A percentile compares a stretch with the other conserved stretches of the same genome.
Conservation (phyloP, 352 stramenopile species). For the Phytophthora idaei region DNA sequence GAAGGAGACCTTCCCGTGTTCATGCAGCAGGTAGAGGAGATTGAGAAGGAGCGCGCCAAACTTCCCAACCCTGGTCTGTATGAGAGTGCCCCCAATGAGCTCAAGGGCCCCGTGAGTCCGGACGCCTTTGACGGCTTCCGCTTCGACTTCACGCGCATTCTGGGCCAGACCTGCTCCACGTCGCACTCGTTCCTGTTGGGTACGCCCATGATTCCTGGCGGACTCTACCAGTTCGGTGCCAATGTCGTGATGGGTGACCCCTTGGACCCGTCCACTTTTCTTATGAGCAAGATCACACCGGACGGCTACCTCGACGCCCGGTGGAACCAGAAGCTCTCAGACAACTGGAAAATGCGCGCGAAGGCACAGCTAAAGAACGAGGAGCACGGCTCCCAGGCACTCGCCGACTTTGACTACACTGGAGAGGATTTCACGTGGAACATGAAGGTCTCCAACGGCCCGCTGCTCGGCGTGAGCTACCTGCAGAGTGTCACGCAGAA, state of each 20-base stretch:
- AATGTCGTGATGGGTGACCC: constrained; percentile 80
- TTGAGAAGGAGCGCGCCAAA: constrained; percentile 73
- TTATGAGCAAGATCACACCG: constrained; percentile 88
- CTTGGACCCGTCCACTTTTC: constrained; percentile 82
- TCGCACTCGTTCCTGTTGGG: constrained; percentile 86
- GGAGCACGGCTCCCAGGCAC: constrained; percentile 77
- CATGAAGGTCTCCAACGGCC: constrained; percentile 90
- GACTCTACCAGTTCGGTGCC: constrained; percentile 87
- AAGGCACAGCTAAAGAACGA: constrained; percentile 87
- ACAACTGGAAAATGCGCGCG: constrained; percentile 83
- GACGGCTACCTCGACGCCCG: constrained; percentile 85
- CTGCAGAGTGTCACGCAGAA: constrained; percentile 87
- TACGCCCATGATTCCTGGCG: constrained; percentile 83
- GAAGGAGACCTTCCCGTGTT: constrained; percentile 68
- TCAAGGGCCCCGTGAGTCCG: constrained; percentile 78
- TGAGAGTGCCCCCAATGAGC: constrained; percentile 85
- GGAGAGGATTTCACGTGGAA: constrained; percentile 89
- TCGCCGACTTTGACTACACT: constrained; percentile 84
- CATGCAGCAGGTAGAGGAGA: constrained; percentile 84
- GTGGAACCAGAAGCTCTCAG: constrained; percentile 81
- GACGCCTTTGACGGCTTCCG: constrained; percentile 88
- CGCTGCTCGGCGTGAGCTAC: constrained; percentile 85
- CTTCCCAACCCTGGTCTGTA: constrained; percentile 85
- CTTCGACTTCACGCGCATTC: constrained; percentile 87
- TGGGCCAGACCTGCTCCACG: constrained; percentile 82